Conservation (phyloP, 1,284 basidiomycete genomes). For the Malassezia sympodialis region DNA sequence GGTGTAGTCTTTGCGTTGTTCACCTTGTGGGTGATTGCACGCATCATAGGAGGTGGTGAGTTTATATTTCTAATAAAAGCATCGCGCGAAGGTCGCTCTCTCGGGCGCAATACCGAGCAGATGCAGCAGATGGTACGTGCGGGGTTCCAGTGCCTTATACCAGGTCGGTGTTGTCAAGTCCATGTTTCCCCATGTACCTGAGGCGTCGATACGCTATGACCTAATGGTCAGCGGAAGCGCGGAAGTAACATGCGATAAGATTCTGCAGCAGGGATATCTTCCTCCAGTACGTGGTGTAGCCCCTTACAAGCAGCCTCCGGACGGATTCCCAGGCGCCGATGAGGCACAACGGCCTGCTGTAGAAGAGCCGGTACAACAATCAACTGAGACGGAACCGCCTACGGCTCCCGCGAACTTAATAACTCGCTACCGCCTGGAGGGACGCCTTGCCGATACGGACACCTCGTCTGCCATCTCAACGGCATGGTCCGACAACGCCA, state of each 20-base stretch:
- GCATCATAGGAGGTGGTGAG: constrained; percentile 27
- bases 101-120: neutral
- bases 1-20: constrained; percentile 37
- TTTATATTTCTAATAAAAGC: neutral
- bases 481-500: neutral
- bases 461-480: neutral
- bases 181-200: constrained; percentile 40
- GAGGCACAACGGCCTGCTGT: neutral
- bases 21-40: constrained; percentile 35
- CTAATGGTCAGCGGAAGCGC: constrained; percentile 29
- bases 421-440: constrained; percentile 6
- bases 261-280: constrained; percentile 36
- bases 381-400: neutral
- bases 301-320: neutral
- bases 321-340: neutral
- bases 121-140: constrained; percentile 26
- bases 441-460: neutral
- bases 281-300: constrained; percentile 16
- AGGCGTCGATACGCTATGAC: constrained; percentile 37
- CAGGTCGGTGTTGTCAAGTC: constrained; percentile 32
- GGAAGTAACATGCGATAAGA: constrained; percentile 37
- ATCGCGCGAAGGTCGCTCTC: neutral
- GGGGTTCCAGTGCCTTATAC: neutral
- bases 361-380: neutral
- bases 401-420: neutral